These are phyloP conservation scores for Aspergillus pseudoterreus DNA, from an alignment of 2,329 filamentous ascomycete species.

Conservation along the genomic window DNA sequence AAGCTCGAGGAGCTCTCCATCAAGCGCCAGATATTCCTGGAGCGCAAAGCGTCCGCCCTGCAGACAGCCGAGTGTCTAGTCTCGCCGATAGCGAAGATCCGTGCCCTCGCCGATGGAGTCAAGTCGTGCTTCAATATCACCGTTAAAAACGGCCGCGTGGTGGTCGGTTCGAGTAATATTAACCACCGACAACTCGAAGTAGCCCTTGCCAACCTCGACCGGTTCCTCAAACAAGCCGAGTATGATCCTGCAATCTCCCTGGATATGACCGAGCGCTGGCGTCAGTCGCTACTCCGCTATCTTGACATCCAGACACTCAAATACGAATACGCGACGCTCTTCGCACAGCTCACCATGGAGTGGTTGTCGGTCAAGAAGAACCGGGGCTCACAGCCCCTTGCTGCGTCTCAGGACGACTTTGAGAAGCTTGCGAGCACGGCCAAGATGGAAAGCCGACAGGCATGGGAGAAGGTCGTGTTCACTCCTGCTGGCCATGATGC, in stretches of 20 bases:
- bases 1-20: constrained; percentile 13
- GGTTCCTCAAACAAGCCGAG: constrained; percentile 11
- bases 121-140: constrained; percentile 8
- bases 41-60: constrained; percentile 4
- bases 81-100: constrained; percentile 1
- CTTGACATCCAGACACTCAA: constrained; percentile 11
- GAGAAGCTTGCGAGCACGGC: neutral
- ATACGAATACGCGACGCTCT: constrained; percentile 13
- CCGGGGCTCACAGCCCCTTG: neutral
- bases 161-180: neutral
- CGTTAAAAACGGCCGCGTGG: constrained; percentile 2
- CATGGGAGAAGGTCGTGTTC: constrained; percentile 9
- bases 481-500: constrained; percentile 1
- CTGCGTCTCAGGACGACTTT: constrained; percentile 2
- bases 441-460: constrained; percentile 6
- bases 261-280: constrained; percentile 7
- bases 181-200: constrained; percentile 1
- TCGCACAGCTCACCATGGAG: constrained; percentile 12
- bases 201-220: constrained; percentile 7
- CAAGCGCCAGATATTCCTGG: constrained; percentile 9
- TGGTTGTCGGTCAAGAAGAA: constrained; percentile 11
- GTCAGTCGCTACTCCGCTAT: constrained; percentile 2
- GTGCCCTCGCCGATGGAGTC: constrained; percentile 5
- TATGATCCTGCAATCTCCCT: constrained; percentile 11
- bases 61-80: neutral